Conservation (phyloP, 2,329 filamentous ascomycete species). For the Aspergillus sp. region DNA sequence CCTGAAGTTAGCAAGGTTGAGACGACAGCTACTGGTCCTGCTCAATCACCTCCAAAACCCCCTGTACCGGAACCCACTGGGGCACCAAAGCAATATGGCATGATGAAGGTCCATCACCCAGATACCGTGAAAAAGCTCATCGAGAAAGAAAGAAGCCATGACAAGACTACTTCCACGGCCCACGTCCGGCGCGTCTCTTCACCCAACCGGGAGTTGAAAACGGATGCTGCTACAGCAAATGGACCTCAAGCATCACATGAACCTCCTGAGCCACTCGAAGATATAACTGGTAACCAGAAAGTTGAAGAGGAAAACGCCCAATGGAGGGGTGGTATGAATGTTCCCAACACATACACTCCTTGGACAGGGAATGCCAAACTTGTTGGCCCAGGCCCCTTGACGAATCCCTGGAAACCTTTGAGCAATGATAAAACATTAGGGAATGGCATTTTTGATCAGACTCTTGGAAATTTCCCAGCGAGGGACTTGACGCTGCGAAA, state of each 20-base stretch:
- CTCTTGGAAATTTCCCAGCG: slow-evolving; percentile 50
- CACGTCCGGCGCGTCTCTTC: slow-evolving; percentile 32
- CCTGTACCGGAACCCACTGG: slow-evolving; percentile 58
- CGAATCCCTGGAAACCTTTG: slow-evolving; percentile 61
- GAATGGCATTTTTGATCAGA: slow-evolving; percentile 63
- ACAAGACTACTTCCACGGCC: slow-evolving; percentile 29
- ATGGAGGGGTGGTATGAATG: slow-evolving; percentile 40
- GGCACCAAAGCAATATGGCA: slow-evolving; percentile 59
- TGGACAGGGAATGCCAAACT: slow-evolving; percentile 40
- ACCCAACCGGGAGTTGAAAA: slow-evolving; percentile 30
- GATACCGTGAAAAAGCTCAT: slow-evolving; percentile 52
- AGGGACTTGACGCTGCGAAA: slow-evolving; percentile 44
- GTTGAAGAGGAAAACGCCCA: slow-evolving; percentile 36
- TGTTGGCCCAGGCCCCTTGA: slow-evolving; percentile 31
- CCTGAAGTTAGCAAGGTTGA: slow-evolving; percentile 28
- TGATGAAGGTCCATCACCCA: slow-evolving; percentile 62
- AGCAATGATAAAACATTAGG: slow-evolving; percentile 59
- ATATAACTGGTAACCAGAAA: slow-evolving; percentile 25
- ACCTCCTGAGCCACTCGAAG: slow-evolving; percentile 18
- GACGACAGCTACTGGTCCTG: slow-evolving; percentile 28
- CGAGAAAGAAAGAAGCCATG: slow-evolving; percentile 35
- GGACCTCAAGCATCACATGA: slow-evolving; percentile 29
- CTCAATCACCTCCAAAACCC: slow-evolving; percentile 58
- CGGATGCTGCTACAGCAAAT: slow-evolving; percentile 28
- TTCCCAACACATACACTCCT: slow-evolving; percentile 37